Evolutionary conservation across 2,329 filamentous ascomycete genomes (phyloP).

Genomic region (Exophiala aquamarina): DNA sequence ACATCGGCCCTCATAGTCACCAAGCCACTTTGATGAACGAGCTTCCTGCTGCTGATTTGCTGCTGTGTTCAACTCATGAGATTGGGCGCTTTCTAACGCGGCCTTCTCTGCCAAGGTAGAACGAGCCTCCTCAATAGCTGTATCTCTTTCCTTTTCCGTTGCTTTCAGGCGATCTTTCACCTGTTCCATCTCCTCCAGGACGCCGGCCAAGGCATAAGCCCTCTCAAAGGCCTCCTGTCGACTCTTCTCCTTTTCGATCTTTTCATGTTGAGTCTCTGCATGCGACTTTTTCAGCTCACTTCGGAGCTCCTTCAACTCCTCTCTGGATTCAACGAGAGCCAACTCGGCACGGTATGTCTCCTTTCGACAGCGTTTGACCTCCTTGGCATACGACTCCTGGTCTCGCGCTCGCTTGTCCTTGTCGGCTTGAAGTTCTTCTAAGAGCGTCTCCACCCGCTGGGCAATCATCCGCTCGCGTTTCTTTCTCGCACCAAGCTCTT

Average conservation of each 20-base stretch:
- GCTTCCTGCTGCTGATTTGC: constrained; percentile 1
- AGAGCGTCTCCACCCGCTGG: constrained; percentile 43
- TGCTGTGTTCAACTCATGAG: background rate
- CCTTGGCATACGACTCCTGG: constrained; percentile 55
- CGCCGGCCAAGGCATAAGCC: constrained; percentile 45
- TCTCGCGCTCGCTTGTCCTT: constrained; percentile 53
- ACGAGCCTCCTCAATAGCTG: constrained; percentile 17
- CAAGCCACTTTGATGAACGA: background rate
- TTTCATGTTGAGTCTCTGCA: constrained; percentile 52
- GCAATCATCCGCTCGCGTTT: constrained; percentile 45
- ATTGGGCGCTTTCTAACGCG: background rate
- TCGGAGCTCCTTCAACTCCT: constrained; percentile 46
- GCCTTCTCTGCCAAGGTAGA: constrained; percentile 5
- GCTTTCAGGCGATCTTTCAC: constrained; percentile 43
- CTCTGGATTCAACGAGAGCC: constrained; percentile 54
- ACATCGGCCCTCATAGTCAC: constrained; percentile 2
- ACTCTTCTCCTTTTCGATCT: constrained; percentile 46
- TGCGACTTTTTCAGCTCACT: constrained; percentile 51
- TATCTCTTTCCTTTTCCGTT: constrained; percentile 38
- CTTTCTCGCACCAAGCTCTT: constrained; percentile 42
- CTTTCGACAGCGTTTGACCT: constrained; percentile 55
- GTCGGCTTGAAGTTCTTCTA: constrained; percentile 53
- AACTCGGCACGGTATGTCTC: constrained; percentile 60
- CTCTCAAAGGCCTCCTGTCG: constrained; percentile 50
- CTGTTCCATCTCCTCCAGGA: constrained; percentile 45